Conservation (phyloP, 2,329 filamentous ascomycete species). For the Venturiaceae sp. region DNA sequence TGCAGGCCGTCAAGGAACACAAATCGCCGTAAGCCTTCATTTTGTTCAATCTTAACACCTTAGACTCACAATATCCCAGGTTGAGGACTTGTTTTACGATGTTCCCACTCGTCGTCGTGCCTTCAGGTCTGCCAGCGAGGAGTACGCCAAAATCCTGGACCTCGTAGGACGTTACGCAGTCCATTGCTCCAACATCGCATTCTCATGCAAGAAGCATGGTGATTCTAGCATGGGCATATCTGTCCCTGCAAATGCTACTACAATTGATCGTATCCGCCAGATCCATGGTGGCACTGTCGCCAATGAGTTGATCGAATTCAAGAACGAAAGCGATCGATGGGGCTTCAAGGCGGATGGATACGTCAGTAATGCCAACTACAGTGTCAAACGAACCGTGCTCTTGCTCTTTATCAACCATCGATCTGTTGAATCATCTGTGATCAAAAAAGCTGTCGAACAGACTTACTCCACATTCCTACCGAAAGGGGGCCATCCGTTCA, state of each 20-base stretch:
- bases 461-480: constrained; percentile 81
- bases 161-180: constrained; percentile 88
- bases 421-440: constrained; percentile 76
- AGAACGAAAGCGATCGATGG: constrained; percentile 62
- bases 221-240: constrained; percentile 77
- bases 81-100: constrained; percentile 97
- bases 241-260: constrained; percentile 61
- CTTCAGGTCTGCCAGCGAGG: constrained; percentile 84
- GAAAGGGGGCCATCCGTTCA: constrained; percentile 88
- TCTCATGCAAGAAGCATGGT: constrained; percentile 94
- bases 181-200: constrained; percentile 83
- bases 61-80: constrained; percentile 26
- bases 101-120: constrained; percentile 79
- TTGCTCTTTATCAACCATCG: constrained; percentile 96
- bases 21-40: constrained; percentile 67
- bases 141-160: constrained; percentile 96
- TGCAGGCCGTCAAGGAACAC: constrained; percentile 81
- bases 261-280: constrained; percentile 77
- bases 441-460: constrained; percentile 87
- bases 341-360: constrained; percentile 76
- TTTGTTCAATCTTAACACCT: not conserved
- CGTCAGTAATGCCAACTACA: constrained; percentile 90
- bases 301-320: constrained; percentile 76
- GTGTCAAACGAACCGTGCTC: constrained; percentile 78
- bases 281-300: constrained; percentile 78